A percentile compares a stretch with the other conserved stretches of the same genome.
These are phyloP conservation scores for Plasmodium adleri DNA, from an alignment of 169 alveolate species.

Conservation along the genomic window DNA sequence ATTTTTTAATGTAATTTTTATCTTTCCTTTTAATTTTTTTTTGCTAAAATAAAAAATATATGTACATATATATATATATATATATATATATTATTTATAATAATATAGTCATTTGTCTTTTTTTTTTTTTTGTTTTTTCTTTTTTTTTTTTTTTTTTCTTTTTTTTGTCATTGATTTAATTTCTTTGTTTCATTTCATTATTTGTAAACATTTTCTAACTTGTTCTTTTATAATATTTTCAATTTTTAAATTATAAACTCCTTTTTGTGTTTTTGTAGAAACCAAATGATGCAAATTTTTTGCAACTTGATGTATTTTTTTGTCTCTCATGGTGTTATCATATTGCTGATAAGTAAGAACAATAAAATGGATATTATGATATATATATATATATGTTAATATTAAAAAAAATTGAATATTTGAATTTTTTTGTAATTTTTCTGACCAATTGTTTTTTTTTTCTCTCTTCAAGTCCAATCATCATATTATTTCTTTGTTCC, in stretches of 20 bases:
- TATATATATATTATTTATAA: background rate
- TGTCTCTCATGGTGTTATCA: slow-evolving; percentile 33
- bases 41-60: slow-evolving; percentile 31
- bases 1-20: slow-evolving; percentile 13
- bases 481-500: slow-evolving; percentile 18
- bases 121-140: background rate
- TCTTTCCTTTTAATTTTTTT: slow-evolving; percentile 21
- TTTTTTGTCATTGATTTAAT: background rate
- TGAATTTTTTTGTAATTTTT: background rate
- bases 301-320: slow-evolving; percentile 58
- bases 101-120: background rate
- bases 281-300: slow-evolving; percentile 65
- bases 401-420: background rate
- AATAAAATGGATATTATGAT: background rate
- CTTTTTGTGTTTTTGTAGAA: slow-evolving; percentile 67
- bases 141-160: slow-evolving; percentile 13
- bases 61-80: background rate
- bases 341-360: slow-evolving; percentile 5
- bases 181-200: background rate
- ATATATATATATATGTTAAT: background rate
- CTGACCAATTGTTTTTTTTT: slow-evolving; percentile 43
- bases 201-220: slow-evolving; percentile 22
- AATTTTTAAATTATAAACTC: slow-evolving; percentile 64
- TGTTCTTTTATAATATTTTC: slow-evolving; percentile 69
- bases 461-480: slow-evolving; percentile 40